phyloP scores from a whole-genome alignment of 2,329 filamentous ascomycete genomes.

The Paracorniculantispora psalliotae region DNA sequence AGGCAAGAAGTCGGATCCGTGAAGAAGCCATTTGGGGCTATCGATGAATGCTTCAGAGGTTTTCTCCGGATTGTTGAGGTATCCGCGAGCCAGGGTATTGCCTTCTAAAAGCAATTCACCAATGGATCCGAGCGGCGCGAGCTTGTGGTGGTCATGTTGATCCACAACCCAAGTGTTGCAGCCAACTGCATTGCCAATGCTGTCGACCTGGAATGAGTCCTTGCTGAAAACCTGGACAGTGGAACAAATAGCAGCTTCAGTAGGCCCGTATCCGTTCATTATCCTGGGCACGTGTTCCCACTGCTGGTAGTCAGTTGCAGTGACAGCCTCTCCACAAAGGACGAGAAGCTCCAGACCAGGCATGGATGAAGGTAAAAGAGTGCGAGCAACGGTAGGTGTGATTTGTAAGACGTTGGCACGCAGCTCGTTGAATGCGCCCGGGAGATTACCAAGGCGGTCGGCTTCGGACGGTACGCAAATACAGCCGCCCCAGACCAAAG shows the following conservation, averaged over 20 bases:
- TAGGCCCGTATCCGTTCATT: slow-evolving; percentile 37
- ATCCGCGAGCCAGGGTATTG: slow-evolving; percentile 45
- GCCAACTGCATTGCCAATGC: not conserved
- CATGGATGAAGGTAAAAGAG: not conserved
- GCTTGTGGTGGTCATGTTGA: not conserved
- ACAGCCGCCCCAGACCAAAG: slow-evolving; percentile 46
- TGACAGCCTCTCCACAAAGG: not conserved
- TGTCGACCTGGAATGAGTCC: not conserved
- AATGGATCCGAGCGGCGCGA: slow-evolving; percentile 30
- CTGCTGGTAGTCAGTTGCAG: slow-evolving; percentile 18
- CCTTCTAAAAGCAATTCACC: slow-evolving; percentile 44
- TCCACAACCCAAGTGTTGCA: slow-evolving; percentile 30
- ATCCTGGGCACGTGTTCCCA: slow-evolving; percentile 22
- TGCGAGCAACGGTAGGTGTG: slow-evolving; percentile 30
- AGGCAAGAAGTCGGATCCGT: not conserved
- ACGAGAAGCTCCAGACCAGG: not conserved
- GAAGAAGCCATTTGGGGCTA: not conserved
- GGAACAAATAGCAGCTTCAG: slow-evolving; percentile 31
- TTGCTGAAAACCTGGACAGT: not conserved
- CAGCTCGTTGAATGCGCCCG: slow-evolving; percentile 39
- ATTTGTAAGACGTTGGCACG: slow-evolving; percentile 41
- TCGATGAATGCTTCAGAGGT: slow-evolving; percentile 9
- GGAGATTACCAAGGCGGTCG: slow-evolving; percentile 41
- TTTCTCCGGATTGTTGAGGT: slow-evolving; percentile 14
- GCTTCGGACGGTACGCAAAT: slow-evolving; percentile 47